Percentiles rank a stretch among this genome's conserved stretches.
phyloP scores from a whole-genome alignment of 345 rosid genomes.

The Pelargonium nanum region DNA sequence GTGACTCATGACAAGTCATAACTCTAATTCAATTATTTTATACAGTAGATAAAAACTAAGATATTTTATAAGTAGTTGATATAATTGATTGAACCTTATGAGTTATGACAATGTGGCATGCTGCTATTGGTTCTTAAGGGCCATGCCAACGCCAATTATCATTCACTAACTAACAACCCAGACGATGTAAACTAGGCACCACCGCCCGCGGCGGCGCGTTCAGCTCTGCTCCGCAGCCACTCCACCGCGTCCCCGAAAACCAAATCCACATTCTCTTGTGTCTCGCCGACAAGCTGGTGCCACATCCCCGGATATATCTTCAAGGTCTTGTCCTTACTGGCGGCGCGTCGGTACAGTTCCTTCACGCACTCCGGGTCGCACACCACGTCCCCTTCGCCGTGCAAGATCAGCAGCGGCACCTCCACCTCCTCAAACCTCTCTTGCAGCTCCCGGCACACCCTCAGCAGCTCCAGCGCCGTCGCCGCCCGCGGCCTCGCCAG shows the following conservation, averaged over 20 bases:
- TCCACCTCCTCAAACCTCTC: conserved; percentile 73
- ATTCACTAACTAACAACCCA: neutral
- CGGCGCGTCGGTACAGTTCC: conserved; percentile 59
- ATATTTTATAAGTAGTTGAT: too few relatives aligned
- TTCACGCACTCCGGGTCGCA: conserved; percentile 68
- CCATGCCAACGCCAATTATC: neutral
- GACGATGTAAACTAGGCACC: neutral
- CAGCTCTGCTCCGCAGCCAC: conserved; percentile 58
- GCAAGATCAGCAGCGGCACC: conserved; percentile 62
- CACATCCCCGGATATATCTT: conserved; percentile 68
- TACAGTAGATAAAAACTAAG: neutral
- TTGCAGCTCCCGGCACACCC: conserved; percentile 67
- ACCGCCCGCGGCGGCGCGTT: neutral
- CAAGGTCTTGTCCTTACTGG: conserved; percentile 58
- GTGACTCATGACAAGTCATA: too few relatives aligned
- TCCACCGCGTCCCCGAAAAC: conserved; percentile 62
- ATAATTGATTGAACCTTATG: too few relatives aligned
- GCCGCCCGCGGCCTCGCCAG: conserved; percentile 67
- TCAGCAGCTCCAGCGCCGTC: conserved; percentile 66
- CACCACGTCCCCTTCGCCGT: conserved; percentile 71
- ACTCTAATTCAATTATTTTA: too few relatives aligned
- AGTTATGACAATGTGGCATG: neutral
- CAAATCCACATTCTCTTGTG: conserved; percentile 54
- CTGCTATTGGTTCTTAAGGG: neutral
- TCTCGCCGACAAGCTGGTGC: conserved; percentile 87